phyloP scores from a whole-genome alignment of 371 early-diverging fungal genomes.

The Syncephalis plumigaleata region DNA sequence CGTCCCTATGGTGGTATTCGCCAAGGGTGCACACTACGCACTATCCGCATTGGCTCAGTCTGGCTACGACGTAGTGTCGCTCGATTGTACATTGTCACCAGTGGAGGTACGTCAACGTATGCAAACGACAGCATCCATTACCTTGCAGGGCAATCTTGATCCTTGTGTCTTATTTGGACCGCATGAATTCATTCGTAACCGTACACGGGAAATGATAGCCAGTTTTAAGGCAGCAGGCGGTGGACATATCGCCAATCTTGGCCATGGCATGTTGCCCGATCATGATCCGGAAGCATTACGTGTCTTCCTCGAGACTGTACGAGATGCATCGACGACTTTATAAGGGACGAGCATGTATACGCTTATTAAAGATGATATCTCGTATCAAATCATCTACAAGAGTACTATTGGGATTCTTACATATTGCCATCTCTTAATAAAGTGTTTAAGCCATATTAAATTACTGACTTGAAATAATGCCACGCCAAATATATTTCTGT shows the following conservation, averaged over 20 bases:
- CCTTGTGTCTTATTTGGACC: constrained; percentile 69
- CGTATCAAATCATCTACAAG: too few species aligned
- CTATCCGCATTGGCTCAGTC: constrained; percentile 44
- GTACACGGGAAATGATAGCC: constrained; percentile 63
- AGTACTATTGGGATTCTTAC: too few species aligned
- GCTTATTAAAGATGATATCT: too few species aligned
- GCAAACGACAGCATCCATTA: constrained; percentile 33
- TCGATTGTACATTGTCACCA: constrained; percentile 87
- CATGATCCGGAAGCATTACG: constrained; percentile 6
- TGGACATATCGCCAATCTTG: constrained; percentile 84
- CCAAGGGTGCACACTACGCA: constrained; percentile 80
- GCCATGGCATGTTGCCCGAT: constrained; percentile 54
- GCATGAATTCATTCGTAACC: constrained; percentile 47
- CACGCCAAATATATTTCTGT: too few species aligned
- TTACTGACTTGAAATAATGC: too few species aligned
- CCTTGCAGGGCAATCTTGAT: constrained; percentile 93
- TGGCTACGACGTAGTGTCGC: constrained; percentile 66
- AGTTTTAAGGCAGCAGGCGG: constrained; percentile 49
- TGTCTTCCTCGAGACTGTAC: constrained; percentile 7
- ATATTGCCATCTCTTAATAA: too few species aligned
- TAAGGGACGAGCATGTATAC: too few species aligned
- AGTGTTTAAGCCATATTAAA: too few species aligned
- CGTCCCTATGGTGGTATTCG: constrained; percentile 85
- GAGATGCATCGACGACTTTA: not conserved
- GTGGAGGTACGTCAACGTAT: constrained; percentile 24